A percentile compares a stretch with the other conserved stretches of the same genome.
Evolutionary conservation across 306 rosid genomes (phyloP).

Genomic region (Casuarina glauca): DNA sequence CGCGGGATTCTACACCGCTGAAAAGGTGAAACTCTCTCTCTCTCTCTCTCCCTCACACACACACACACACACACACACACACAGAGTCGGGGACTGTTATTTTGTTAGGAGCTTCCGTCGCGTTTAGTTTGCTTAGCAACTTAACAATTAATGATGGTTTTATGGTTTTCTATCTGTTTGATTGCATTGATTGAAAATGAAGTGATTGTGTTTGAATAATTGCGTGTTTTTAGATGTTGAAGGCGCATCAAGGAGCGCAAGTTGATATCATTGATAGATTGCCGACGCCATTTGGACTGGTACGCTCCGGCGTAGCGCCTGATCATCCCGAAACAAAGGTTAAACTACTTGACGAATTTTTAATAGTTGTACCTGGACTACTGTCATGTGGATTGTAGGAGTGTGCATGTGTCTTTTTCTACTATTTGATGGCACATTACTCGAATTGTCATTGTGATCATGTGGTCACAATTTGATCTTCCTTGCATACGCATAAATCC

Average conservation of each 20-base stretch:
- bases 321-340: constrained; percentile 99
- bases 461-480: not conserved
- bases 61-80: not conserved
- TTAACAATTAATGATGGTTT: not conserved
- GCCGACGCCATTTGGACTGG: constrained; percentile 88
- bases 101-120: not conserved
- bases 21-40: constrained; percentile 49
- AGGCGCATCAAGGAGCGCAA: constrained; percentile 59
- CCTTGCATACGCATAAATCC: no score
- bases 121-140: not conserved
- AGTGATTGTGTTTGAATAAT: constrained; percentile 8
- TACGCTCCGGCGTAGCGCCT: constrained; percentile 92
- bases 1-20: constrained; percentile 89
- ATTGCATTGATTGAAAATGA: not conserved
- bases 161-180: not conserved
- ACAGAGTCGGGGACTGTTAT: not conserved
- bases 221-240: constrained; percentile 55
- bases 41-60: no score
- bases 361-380: not conserved
- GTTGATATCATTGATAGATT: constrained; percentile 86
- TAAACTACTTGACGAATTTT: not conserved
- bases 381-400: not conserved
- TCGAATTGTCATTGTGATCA: not conserved
- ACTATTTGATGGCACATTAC: no score
- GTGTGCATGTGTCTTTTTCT: not conserved